phyloP scores from a whole-genome alignment of 352 stramenopile genomes.

The Thalassiosira hispida region DNA sequence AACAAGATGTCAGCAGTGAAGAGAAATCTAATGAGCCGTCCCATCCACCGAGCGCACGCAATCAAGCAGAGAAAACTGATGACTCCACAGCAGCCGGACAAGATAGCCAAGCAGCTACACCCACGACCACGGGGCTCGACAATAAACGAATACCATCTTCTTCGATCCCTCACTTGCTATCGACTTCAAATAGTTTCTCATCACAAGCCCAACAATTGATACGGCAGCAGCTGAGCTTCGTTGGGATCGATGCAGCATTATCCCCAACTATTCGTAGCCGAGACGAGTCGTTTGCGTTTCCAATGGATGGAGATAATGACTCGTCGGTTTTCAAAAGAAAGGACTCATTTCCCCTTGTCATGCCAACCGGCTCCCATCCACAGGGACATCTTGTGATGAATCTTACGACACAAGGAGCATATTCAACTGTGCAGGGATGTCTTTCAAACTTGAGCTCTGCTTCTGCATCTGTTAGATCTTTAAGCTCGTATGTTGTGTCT shows the following conservation, averaged over 20 bases:
- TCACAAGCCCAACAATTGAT: constrained; percentile 8
- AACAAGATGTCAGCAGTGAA: constrained; percentile 5
- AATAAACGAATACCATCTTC: constrained; percentile 31
- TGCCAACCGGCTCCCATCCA: neutral
- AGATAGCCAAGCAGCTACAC: constrained; percentile 1
- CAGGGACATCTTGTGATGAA: constrained; percentile 1
- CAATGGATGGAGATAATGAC: constrained; percentile 30
- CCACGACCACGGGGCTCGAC: constrained; percentile 5
- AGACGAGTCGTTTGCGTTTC: constrained; percentile 27
- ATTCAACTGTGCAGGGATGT: neutral
- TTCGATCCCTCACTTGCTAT: constrained; percentile 52
- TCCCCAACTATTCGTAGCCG: constrained; percentile 11
- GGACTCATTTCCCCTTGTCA: constrained; percentile 3
- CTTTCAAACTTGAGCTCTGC: constrained; percentile 28
- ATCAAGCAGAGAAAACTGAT: neutral
- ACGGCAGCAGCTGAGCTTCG: constrained; percentile 29
- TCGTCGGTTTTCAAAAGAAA: constrained; percentile 18
- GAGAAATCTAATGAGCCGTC: neutral
- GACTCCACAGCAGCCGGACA: constrained; percentile 1
- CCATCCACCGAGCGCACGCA: neutral
- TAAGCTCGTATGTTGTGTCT: constrained; percentile 18
- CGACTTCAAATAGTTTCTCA: constrained; percentile 16
- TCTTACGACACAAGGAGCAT: neutral
- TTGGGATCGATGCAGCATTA: constrained; percentile 29
- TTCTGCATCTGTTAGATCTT: constrained; percentile 2